phyloP scores from a whole-genome alignment of 2,329 filamentous ascomycete species.

The Epichloe hybrida region DNA sequence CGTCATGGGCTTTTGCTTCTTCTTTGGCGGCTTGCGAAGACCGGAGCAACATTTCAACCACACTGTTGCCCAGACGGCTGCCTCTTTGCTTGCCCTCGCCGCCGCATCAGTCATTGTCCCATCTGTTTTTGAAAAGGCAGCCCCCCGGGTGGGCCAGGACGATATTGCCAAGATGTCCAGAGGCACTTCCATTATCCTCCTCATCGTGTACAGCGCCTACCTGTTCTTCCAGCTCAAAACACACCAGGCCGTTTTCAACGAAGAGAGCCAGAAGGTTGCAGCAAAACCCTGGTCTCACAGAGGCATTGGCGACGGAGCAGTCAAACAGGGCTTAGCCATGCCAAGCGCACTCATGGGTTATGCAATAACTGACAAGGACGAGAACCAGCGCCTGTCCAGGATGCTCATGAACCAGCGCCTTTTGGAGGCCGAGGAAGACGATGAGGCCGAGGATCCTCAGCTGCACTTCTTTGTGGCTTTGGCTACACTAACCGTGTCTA shows the following conservation, averaged over 20 bases:
- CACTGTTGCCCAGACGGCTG: constrained; percentile 80
- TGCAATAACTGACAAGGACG: constrained; percentile 18
- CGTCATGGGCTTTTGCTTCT: constrained; percentile 86
- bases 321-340: constrained; percentile 26
- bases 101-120: constrained; percentile 79
- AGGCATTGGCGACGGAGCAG: constrained; percentile 16
- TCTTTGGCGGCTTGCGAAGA: constrained; percentile 68
- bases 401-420: constrained; percentile 27
- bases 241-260: constrained; percentile 67
- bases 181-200: constrained; percentile 64
- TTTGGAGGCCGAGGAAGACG: constrained; percentile 38
- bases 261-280: constrained; percentile 63
- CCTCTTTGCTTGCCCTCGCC: constrained; percentile 65
- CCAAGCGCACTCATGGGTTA: constrained; percentile 26
- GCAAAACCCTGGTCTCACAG: constrained; percentile 34
- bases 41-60: constrained; percentile 82
- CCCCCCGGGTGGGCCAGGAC: constrained; percentile 20
- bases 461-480: constrained; percentile 61
- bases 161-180: constrained; percentile 53
- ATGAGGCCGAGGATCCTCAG: constrained; percentile 62
- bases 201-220: constrained; percentile 72
- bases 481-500: constrained; percentile 56
- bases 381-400: constrained; percentile 31
- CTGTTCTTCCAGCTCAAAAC: constrained; percentile 87
- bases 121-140: constrained; percentile 59